A percentile compares a stretch with the other conserved stretches of the same genome.
phyloP scores from a whole-genome alignment of 2,329 filamentous ascomycete species.

The Dactylellina sp. region DNA sequence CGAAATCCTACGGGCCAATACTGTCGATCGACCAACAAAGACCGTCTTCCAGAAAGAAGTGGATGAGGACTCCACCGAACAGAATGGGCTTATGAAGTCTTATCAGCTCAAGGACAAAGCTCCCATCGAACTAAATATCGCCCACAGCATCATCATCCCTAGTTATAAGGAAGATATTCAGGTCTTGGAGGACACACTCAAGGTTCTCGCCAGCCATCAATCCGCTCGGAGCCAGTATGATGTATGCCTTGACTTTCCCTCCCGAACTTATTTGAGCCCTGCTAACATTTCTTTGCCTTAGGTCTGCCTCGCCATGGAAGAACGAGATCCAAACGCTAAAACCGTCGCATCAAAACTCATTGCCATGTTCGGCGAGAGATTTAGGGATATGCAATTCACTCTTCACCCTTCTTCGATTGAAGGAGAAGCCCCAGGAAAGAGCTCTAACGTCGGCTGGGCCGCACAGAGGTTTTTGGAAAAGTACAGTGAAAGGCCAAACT shows the following conservation, averaged over 20 bases:
- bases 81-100: slow-evolving; percentile 68
- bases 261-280: slow-evolving; percentile 54
- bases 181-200: slow-evolving; percentile 75
- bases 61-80: slow-evolving; percentile 65
- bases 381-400: slow-evolving; percentile 75
- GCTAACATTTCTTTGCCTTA: slow-evolving; percentile 61
- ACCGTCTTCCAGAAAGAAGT: slow-evolving; percentile 63
- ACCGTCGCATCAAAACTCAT: slow-evolving; percentile 73
- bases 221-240: slow-evolving; percentile 75
- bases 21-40: slow-evolving; percentile 67
- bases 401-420: slow-evolving; percentile 75
- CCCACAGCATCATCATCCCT: slow-evolving; percentile 77
- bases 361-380: slow-evolving; percentile 73
- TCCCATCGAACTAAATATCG: slow-evolving; percentile 65
- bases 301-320: slow-evolving; percentile 80
- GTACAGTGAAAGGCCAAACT: slow-evolving; percentile 67
- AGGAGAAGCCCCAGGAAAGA: slow-evolving; percentile 78
- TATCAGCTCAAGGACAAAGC: slow-evolving; percentile 66
- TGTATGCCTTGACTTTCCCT: slow-evolving; percentile 67
- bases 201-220: slow-evolving; percentile 75
- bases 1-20: slow-evolving; percentile 67
- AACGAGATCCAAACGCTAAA: slow-evolving; percentile 73
- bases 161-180: slow-evolving; percentile 81
- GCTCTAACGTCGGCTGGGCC: slow-evolving; percentile 79
- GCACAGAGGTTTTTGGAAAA: slow-evolving; percentile 74